phyloP scores from a whole-genome alignment of 2,329 filamentous ascomycete genomes.

The Monilinia polystroma region DNA sequence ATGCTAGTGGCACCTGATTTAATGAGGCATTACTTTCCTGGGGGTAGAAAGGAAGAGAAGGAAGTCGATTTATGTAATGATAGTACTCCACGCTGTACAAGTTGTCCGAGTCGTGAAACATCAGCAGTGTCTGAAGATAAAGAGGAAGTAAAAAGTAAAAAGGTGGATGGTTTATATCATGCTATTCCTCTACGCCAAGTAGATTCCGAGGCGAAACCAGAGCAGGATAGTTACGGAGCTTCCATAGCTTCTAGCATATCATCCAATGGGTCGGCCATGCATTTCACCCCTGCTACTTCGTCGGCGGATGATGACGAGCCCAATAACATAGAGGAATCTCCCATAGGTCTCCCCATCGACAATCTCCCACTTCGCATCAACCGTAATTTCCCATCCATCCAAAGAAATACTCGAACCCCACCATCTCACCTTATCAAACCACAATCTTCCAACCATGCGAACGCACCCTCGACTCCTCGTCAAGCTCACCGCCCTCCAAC shows the following conservation, averaged over 20 bases:
- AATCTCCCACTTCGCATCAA: fast-evolving
- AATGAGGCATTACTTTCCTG: neutral
- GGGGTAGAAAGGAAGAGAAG: too few species aligned
- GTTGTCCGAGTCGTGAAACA: neutral
- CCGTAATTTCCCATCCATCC: neutral
- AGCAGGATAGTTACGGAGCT: neutral
- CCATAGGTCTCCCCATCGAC: neutral
- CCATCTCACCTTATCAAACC: too few species aligned
- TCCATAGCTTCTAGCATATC: neutral
- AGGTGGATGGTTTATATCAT: neutral
- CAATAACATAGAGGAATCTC: neutral
- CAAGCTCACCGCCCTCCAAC: neutral
- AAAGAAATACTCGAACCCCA: too few species aligned
- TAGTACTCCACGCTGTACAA: neutral
- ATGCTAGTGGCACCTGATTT: neutral
- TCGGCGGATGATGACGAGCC: neutral
- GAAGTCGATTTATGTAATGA: fast-evolving
- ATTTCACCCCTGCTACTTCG: neutral
- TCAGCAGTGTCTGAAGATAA: too few species aligned
- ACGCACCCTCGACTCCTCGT: too few species aligned
- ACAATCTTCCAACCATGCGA: neutral
- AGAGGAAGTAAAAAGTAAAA: neutral
- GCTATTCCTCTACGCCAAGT: neutral
- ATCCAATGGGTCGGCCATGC: too few species aligned
- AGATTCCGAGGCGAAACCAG: neutral